Evolutionary conservation across 805 yeast genomes (phyloP), one percentile per base, ranked within the genome.

Genomic region (Komagataella populi): DNA sequence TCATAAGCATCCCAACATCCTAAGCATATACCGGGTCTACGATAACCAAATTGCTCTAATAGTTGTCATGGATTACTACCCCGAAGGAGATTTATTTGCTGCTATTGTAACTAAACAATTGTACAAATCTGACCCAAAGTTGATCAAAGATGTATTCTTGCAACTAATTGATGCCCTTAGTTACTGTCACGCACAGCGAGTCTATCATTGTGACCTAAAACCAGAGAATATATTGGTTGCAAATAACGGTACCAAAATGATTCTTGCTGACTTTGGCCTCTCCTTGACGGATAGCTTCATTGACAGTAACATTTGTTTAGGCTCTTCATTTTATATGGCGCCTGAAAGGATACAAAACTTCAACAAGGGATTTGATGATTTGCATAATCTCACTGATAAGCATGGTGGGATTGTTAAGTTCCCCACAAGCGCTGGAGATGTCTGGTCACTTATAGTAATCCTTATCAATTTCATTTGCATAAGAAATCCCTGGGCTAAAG

Each of bases 121-220:
- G 48, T 87, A 87, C 57, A 66, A 70, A 50, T 68, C 74, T 47
- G 76, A 78, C 54, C 80, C 79, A 6, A 60, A 60, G 14, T 62
- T 70, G 54, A 74, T 76, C 61, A 81, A 78, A 62, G 73, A 71
- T 54, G 83, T 76, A 56, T 84, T 85, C 59, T 60, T 76, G 46
- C 97, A 93, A 67, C 75, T 93, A 64, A 72, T 91, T 46, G 86
- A 89, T 55, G 96, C 90, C 2, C 75, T 90, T 50, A 78, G 80
- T 55, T 86, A 83, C 68, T 86, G 95, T 60, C 97, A 91, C 65
- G 73, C 83, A 1, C 78, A 77, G 55, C 83, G 85, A n/a, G 80
- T 91, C 44, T 91, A 82, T 63, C 98, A 90, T 64, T 86, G 97
- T 62, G 98, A 90, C 67, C 79, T 90, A 56, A 93, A 93, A 70